Evolutionary conservation across 306 rosid genomes (phyloP).

Genomic region (Mucuna pruriens): DNA sequence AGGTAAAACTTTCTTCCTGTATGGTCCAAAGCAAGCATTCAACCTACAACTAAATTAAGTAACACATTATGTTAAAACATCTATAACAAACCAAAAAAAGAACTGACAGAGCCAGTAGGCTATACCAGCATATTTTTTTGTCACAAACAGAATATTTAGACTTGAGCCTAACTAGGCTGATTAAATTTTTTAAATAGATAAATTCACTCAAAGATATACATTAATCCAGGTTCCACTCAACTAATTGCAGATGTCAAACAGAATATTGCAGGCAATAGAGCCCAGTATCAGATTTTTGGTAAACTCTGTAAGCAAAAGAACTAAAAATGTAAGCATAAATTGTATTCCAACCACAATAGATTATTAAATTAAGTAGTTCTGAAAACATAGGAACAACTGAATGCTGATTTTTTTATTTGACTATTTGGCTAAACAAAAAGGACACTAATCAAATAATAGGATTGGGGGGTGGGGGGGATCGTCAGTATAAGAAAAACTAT

Average conservation of each 20-base stretch:
- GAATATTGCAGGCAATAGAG: neutral
- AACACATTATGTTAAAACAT: neutral
- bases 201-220: neutral
- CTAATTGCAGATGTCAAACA: neutral
- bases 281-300: neutral
- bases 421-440: neutral
- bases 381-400: neutral
- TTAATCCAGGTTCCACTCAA: neutral
- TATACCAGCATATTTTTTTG: neutral
- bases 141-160: neutral
- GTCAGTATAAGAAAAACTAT: neutral
- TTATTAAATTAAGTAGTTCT: neutral
- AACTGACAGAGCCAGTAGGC: neutral
- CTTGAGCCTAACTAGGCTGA: neutral
- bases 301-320: conserved; percentile 8
- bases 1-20: neutral
- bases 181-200: neutral
- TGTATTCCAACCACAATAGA: neutral
- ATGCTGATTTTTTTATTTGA: conserved; percentile 12
- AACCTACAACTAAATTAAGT: neutral
- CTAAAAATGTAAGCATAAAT: neutral
- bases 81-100: neutral
- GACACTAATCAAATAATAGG: conserved; percentile 9
- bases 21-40: neutral
- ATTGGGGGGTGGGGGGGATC: neutral